A percentile compares a stretch with the other conserved stretches of the same genome.
These are phyloP conservation scores for Aspergillus sp. DNA, from an alignment of 2,329 filamentous ascomycete genomes.

Conservation along the genomic window DNA sequence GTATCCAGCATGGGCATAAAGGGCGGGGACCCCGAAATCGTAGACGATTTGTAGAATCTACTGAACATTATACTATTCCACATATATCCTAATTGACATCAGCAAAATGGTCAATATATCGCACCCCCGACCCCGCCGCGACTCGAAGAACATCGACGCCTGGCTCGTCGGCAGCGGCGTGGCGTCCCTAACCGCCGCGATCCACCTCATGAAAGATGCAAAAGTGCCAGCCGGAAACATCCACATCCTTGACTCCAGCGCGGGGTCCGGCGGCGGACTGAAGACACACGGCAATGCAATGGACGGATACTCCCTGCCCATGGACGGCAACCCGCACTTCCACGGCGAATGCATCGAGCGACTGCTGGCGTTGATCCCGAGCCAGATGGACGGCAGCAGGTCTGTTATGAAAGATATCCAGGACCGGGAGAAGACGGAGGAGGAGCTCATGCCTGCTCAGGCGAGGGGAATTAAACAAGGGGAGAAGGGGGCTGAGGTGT, in stretches of 20 bases:
- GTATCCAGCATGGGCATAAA: background rate
- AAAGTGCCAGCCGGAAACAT: constrained; percentile 33
- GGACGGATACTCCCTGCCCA: constrained; percentile 36
- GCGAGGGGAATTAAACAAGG: constrained; percentile 2
- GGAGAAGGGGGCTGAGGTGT: background rate
- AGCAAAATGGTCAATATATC: background rate
- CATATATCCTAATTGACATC: no score
- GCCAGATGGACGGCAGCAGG: background rate
- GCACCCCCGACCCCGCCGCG: background rate
- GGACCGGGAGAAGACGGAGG: background rate
- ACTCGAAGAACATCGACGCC: constrained; percentile 21
- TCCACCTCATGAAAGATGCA: constrained; percentile 38
- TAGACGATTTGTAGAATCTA: no score
- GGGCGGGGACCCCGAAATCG: background rate
- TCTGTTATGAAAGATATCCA: constrained; percentile 12
- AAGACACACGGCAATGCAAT: constrained; percentile 26
- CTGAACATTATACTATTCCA: no score
- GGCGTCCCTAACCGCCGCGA: constrained; percentile 36
- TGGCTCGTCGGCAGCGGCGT: constrained; percentile 42
- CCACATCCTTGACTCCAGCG: constrained; percentile 35
- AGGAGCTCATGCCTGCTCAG: constrained; percentile 12
- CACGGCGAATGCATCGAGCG: constrained; percentile 37
- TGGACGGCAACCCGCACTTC: constrained; percentile 34
- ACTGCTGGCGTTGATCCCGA: constrained; percentile 33
- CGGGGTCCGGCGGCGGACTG: constrained; percentile 33